Percentiles rank a stretch among this genome's conserved stretches.
Evolutionary conservation across 192 early-diverging fungal genomes (phyloP).

Genomic region (Podila clonocystis): DNA sequence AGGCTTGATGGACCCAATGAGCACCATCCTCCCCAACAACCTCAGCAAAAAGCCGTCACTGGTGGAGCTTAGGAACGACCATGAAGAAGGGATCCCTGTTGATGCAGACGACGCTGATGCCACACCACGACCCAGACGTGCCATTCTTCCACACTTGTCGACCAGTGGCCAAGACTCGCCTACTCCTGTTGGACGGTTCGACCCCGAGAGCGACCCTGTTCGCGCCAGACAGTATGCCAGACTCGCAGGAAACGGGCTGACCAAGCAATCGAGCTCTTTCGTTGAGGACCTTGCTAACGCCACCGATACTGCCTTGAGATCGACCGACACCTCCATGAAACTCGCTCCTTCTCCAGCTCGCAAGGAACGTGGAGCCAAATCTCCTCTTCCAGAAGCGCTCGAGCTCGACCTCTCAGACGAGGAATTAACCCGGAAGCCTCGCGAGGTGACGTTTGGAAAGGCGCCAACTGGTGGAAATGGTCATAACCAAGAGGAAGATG

Average conservation of each 20-base stretch:
- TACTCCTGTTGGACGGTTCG: constrained; percentile 1
- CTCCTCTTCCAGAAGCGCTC: background rate
- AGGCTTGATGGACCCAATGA: background rate
- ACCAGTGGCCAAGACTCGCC: background rate
- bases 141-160: background rate
- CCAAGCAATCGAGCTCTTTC: constrained; percentile 35
- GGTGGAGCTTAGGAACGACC: background rate
- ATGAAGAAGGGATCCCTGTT: background rate
- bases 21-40: constrained; percentile 20
- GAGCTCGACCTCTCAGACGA: background rate
- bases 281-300: constrained; percentile 41
- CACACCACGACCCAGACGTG: constrained; percentile 20
- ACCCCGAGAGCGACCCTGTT: constrained; percentile 17
- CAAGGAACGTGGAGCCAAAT: background rate
- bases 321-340: constrained; percentile 28
- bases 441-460: background rate
- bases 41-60: background rate
- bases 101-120: constrained; percentile 19
- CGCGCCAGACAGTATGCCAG: constrained; percentile 22
- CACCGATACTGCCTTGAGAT: constrained; percentile 27
- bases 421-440: constrained; percentile 2
- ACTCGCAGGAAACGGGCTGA: constrained; percentile 13
- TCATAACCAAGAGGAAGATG: constrained; percentile 2
- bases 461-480: background rate
- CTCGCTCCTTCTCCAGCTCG: constrained; percentile 4